These are phyloP conservation scores for Magnusiomyces paraingens DNA, from an alignment of 1,139 yeast genomes.

Conservation along the genomic window DNA sequence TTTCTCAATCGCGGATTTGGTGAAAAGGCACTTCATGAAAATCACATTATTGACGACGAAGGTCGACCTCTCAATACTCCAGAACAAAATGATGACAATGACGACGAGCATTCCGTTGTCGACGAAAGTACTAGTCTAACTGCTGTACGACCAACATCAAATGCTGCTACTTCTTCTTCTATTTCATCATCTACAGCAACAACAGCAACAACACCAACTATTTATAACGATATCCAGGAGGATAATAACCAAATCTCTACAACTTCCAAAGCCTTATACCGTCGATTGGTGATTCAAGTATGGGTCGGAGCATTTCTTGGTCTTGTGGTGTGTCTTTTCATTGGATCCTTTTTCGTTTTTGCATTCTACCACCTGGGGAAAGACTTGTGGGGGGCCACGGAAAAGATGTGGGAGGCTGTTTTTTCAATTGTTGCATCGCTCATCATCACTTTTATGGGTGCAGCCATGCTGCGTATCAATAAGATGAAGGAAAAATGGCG, in stretches of 20 bases:
- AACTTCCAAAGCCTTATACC: conserved; percentile 7
- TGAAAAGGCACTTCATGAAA: not conserved
- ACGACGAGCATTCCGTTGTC: not conserved
- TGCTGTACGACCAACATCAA: not conserved
- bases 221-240: not conserved
- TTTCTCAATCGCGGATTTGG: conserved; percentile 63
- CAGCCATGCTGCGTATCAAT: conserved; percentile 76
- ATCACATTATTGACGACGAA: not conserved
- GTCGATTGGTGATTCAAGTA: conserved; percentile 54
- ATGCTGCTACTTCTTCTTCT: not conserved
- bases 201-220: not conserved
- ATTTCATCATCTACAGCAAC: not conserved
- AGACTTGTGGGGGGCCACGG: conserved; percentile 78
- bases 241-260: not conserved
- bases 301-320: conserved; percentile 82
- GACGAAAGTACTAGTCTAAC: not conserved
- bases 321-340: conserved; percentile 59
- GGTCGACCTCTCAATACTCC: not conserved
- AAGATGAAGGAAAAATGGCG: conserved; percentile 88
- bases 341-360: conserved; percentile 70
- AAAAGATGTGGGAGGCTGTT: conserved; percentile 86
- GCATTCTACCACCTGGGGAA: conserved; percentile 71
- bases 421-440: conserved; percentile 75
- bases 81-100: not conserved
- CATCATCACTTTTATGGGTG: conserved; percentile 84